Conservation (phyloP, 192 early-diverging fungal genomes). For the Rhizophagus sp. region DNA sequence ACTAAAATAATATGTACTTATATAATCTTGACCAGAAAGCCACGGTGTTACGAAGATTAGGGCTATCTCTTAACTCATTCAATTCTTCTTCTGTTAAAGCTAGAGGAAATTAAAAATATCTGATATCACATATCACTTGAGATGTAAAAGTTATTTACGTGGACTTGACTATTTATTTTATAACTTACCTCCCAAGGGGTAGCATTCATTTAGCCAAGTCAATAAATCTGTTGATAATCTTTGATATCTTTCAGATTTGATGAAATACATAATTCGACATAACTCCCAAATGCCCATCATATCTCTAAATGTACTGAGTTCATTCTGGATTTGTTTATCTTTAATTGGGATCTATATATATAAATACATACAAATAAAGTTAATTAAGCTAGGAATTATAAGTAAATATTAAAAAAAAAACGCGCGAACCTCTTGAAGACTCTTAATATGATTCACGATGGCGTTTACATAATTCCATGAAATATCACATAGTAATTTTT, state of each 20-base stretch:
- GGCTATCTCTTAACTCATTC: not conserved
- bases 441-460: not conserved
- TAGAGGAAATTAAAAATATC: not conserved
- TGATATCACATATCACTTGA: not conserved
- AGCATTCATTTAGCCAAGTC: conserved; percentile 8
- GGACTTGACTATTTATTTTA: not conserved
- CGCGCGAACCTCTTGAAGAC: not conserved
- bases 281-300: conserved; percentile 1
- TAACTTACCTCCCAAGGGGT: not conserved
- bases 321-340: not conserved
- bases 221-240: not conserved
- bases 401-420: not conserved
- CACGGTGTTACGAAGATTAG: not conserved
- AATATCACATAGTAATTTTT: not conserved
- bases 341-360: not conserved
- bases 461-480: not conserved
- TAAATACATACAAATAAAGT: not conserved
- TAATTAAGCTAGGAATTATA: not conserved
- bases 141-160: not conserved
- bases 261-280: conserved; percentile 14
- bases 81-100: conserved; percentile 9
- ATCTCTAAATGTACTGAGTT: not conserved
- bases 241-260: not conserved
- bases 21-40: conserved; percentile 1
- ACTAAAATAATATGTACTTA: not conserved